A percentile compares a stretch with the other conserved stretches of the same genome.
These are phyloP conservation scores for Aspergillus nomiae DNA, from an alignment of 2,329 filamentous ascomycete species.

Conservation along the genomic window DNA sequence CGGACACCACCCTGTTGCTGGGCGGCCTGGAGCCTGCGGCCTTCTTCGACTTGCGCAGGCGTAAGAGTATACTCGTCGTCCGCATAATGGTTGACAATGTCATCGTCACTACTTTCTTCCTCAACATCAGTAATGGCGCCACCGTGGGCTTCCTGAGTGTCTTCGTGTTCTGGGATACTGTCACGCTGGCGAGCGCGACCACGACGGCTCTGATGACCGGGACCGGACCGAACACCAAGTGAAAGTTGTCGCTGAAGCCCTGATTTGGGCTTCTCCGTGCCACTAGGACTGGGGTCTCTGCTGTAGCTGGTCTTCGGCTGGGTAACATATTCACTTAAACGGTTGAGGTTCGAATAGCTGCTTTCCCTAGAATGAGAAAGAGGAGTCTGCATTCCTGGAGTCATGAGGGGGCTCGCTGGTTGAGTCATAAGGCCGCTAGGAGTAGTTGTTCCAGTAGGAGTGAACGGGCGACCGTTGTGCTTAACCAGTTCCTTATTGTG, in stretches of 20 bases:
- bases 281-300: conserved; percentile 37
- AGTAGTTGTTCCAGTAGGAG: conserved; percentile 42
- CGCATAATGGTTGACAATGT: conserved; percentile 37
- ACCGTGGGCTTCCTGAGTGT: conserved; percentile 25
- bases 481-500: conserved; percentile 49
- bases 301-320: conserved; percentile 44
- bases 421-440: conserved; percentile 16
- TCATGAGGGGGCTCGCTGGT: conserved; percentile 25
- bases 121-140: conserved; percentile 31
- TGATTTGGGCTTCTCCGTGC: conserved; percentile 32
- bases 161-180: conserved; percentile 30
- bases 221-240: conserved; percentile 43
- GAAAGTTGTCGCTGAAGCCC: conserved; percentile 41
- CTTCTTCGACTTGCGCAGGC: conserved; percentile 36
- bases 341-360: conserved; percentile 33
- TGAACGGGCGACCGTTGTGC: conserved; percentile 34
- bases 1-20: conserved; percentile 17
- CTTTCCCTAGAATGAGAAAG: conserved; percentile 32
- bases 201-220: conserved; percentile 38
- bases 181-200: conserved; percentile 30
- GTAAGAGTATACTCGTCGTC: conserved; percentile 45
- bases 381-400: conserved; percentile 35
- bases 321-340: conserved; percentile 36
- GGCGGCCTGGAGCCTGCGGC: conserved; percentile 26
- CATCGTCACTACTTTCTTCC: conserved; percentile 42